A percentile compares a stretch with the other conserved stretches of the same genome.
Conservation (phyloP, 345 rosid genomes). For the Aquilaria sinensis region DNA sequence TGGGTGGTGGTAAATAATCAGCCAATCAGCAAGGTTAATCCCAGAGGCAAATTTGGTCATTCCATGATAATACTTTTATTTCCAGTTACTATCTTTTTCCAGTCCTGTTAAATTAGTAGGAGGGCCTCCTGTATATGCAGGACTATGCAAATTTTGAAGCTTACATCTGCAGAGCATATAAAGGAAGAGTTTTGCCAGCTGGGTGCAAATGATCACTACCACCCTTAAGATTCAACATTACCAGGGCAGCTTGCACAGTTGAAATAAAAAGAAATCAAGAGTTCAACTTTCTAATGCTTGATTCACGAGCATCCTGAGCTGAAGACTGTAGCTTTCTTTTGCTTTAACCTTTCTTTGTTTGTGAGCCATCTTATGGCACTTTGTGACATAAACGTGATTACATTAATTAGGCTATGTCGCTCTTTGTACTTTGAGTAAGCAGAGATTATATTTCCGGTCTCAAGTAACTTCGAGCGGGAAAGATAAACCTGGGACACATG, state of each 20-base stretch:
- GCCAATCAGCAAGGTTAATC: conserved; percentile 24
- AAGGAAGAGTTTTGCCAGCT: conserved; percentile 20
- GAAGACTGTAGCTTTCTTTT: neutral
- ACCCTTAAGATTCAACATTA: conserved; percentile 1
- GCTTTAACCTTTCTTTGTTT: neutral
- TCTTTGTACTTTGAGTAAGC: too few relatives aligned
- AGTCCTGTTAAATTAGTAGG: too few relatives aligned
- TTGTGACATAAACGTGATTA: too few relatives aligned
- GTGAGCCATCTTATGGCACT: too few relatives aligned
- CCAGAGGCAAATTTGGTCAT: neutral
- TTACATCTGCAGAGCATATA: conserved; percentile 32
- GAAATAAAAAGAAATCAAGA: conserved; percentile 1
- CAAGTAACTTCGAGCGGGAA: too few relatives aligned
- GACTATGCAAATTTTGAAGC: conserved; percentile 24
- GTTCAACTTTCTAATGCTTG: neutral
- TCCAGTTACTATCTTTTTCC: neutral
- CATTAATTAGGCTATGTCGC: too few relatives aligned
- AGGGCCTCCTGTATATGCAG: conserved; percentile 15
- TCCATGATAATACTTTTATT: neutral
- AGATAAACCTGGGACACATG: too few relatives aligned
- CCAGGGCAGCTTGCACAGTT: neutral
- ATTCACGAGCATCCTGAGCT: neutral
- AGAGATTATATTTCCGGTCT: too few relatives aligned
- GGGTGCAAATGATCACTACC: conserved; percentile 17
- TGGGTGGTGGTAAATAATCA: conserved; percentile 35